Percentiles rank a stretch among this genome's conserved stretches.
Evolutionary conservation across 345 rosid species (phyloP).

Genomic region (Salix arbutifolia): DNA sequence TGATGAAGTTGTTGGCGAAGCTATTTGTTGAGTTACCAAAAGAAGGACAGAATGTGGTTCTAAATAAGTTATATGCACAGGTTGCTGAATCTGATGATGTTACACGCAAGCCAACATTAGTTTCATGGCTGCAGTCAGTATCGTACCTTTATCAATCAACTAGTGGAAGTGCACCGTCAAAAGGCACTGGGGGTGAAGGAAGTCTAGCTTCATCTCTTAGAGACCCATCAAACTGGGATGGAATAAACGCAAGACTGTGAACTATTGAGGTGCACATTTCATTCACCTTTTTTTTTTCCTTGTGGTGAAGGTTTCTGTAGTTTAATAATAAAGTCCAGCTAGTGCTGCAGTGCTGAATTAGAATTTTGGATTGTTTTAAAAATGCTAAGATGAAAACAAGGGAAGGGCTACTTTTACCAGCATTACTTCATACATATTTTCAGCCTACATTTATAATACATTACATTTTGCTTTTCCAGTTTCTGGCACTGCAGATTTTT

Average conservation of each 20-base stretch:
- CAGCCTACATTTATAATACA: background rate
- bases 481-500: background rate
- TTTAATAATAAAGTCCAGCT: background rate
- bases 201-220: conserved; percentile 16
- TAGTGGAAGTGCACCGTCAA: conserved; percentile 15
- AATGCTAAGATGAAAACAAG: background rate
- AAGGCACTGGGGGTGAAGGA: conserved; percentile 13
- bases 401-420: background rate
- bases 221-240: conserved; percentile 19
- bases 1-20: conserved; percentile 78
- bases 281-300: background rate
- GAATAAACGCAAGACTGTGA: conserved; percentile 42
- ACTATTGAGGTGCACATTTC: conserved; percentile 11
- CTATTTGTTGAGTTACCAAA: conserved; percentile 58
- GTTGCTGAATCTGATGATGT: conserved; percentile 95
- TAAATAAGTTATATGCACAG: conserved; percentile 66
- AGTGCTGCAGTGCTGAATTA: background rate
- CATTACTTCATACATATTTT: background rate
- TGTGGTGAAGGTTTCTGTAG: background rate
- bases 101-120: conserved; percentile 75
- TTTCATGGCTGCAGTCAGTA: conserved; percentile 87
- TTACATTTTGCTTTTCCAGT: background rate
- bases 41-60: conserved; percentile 72
- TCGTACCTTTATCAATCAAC: conserved; percentile 50
- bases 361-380: background rate